Conservation (phyloP, 352 stramenopile genomes). For the Phytophthora melonis region DNA sequence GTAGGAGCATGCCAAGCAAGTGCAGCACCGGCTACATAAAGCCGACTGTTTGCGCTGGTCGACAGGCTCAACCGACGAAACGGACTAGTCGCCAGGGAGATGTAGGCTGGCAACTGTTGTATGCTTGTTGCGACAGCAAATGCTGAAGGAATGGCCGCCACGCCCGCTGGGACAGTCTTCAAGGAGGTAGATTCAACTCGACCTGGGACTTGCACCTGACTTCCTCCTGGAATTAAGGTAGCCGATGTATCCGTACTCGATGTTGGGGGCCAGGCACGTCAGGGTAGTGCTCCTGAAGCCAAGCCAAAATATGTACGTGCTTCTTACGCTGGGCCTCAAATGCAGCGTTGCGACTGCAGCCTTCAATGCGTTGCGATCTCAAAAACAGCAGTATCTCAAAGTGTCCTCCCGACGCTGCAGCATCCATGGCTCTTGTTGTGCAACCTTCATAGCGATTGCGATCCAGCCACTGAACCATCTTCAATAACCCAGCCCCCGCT, state of each 20-base stretch:
- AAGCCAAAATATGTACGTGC: constrained; percentile 36
- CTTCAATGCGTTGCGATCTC: constrained; percentile 25
- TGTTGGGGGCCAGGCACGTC: constrained; percentile 26
- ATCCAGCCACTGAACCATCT: constrained; percentile 40
- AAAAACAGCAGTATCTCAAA: constrained; percentile 41
- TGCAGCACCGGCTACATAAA: constrained; percentile 12
- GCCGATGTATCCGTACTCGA: constrained; percentile 13
- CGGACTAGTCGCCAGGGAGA: constrained; percentile 17
- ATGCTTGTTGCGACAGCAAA: not conserved
- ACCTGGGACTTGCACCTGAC: not conserved
- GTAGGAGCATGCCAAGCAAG: not conserved
- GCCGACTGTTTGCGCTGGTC: not conserved
- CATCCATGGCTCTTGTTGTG: constrained; percentile 40
- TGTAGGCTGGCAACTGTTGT: not conserved
- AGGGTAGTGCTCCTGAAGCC: constrained; percentile 41
- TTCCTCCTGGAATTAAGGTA: not conserved
- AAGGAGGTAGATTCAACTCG: not conserved
- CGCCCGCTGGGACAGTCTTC: constrained; percentile 3
- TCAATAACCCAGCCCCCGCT: constrained; percentile 26
- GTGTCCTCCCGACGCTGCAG: constrained; percentile 33
- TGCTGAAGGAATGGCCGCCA: not conserved
- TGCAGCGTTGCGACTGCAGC: constrained; percentile 38
- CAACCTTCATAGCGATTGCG: constrained; percentile 30
- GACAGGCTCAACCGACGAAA: constrained; percentile 31
- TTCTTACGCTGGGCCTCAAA: constrained; percentile 36